Evolutionary conservation across 2,329 filamentous ascomycete genomes (phyloP), one percentile per base, ranked within the genome.

Genomic region (Phialocephala sp.): DNA sequence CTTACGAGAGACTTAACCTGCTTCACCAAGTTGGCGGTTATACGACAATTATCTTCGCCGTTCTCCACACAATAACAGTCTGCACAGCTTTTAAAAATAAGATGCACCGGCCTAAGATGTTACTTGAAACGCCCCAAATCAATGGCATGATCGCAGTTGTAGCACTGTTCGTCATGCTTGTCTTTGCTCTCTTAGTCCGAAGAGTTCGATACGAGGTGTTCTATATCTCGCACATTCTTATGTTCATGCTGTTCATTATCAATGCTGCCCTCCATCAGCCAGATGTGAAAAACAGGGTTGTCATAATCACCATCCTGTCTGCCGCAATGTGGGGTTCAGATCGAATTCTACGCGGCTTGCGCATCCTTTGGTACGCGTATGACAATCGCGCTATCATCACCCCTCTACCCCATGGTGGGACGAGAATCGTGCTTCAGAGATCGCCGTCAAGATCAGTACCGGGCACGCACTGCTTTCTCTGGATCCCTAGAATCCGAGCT

Each of bases 401-500:
- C 27, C 83, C 86, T 5, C 80, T 89, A 3, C 78, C 84, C 8
- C 77, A 84, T 62, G 82, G 84, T 4, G 85, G 81, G 58, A 87
- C 85, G 20, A 82, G 84, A 43, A 80, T 88, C n/a, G 79, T 81
- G 0, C 76, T 89, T 37, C 84, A 85, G 73, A 80, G 82, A 2
- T 82, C 83, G 0, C 66, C 79, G 0, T 75, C 77, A 2, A 68
- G 74, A 6, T 82, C 83, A 0, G 74, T 77, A 1, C 81, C 87
- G 0, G 87, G 87, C 1, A 84, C 85, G 67, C 88, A 91, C 72
- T 86, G 85, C 70, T 89, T 88, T 71, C 75, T 90, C 36, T 90
- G 86, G 86, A 82, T 90, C 8, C 88, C 88, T 0, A 77, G 77
- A 4, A 81, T 90, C 57, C 83, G 87, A 11, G 69, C 78, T 1